Evolutionary conservation across 106 monocot genomes (phyloP), one percentile per base, ranked within the genome.

Genomic region (Gastrodia elata): DNA sequence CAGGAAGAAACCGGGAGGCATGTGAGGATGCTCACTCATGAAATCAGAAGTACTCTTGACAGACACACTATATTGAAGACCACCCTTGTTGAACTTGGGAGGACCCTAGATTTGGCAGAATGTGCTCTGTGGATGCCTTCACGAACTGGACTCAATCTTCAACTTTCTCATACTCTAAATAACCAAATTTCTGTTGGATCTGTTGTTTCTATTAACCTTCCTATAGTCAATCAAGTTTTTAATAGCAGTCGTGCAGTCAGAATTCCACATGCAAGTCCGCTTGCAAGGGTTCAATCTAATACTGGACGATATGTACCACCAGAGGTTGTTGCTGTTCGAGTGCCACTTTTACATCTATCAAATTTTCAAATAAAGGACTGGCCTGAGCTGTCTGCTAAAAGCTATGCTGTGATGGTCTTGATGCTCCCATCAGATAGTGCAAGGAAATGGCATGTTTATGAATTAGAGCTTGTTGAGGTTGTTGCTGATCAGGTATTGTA

Each of bases 281-380:
- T 91, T 72, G 94, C 91, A 71, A 84, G 80, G 80, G 81, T 92
- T 52, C 56, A 78, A 6, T 77, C 84, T 65, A 20, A 68, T 10
- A 49, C 78, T 18, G 82, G 92, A 65, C 84, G 81, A 76, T 92
- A 86, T 80, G 82, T 84, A 38, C 89, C 87, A 82, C 86, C 86
- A 7, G 92, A 86, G 68, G 89, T 92, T 69, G 92, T 84, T 61
- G 92, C 92, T 65, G 84, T 92, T 28, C 79, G 89, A 28, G 86
- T 89, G 15, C 92, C 92, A 30, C 70, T 95, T 33, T 75, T 95
- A 59, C 91, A 91, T 83, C 79, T 91, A 30, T 84, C 87, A 52
- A 95, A 95, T 85, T 95, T 95, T 61, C 89, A 95, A 65, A 89
- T 84, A 65, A 95, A 89, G 80, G 91, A 91, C 68, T 91, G 85